Conservation (phyloP, 352 stramenopile species). For the Globisporangium megalacanthum region DNA sequence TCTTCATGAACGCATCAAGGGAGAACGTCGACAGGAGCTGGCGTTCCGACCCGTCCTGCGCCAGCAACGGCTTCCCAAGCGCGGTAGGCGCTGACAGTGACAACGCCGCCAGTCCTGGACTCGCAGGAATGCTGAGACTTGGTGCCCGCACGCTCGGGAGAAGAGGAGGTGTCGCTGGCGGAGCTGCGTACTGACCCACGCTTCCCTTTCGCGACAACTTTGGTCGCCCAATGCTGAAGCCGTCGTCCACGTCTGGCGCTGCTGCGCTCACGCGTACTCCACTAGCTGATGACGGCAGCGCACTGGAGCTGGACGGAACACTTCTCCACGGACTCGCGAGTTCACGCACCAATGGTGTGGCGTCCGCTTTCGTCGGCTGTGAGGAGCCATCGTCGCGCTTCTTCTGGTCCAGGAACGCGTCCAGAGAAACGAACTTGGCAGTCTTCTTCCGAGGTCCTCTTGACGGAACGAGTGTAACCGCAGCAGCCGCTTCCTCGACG, state of each 20-base stretch:
- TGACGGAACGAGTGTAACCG: neutral
- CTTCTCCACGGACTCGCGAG: conserved; percentile 18
- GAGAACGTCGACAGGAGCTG: conserved; percentile 49
- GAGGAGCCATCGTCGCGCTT: conserved; percentile 4
- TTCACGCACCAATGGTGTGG: neutral
- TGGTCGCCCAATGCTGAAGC: conserved; percentile 20
- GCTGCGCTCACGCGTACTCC: neutral
- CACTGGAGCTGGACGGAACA: neutral
- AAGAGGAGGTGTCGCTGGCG: neutral
- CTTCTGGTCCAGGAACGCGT: conserved; percentile 31
- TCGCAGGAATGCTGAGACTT: conserved; percentile 22
- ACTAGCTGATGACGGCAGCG: neutral
- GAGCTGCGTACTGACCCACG: conserved; percentile 11
- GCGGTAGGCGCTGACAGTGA: conserved; percentile 12
- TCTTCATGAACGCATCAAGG: conserved; percentile 61
- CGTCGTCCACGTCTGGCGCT: conserved; percentile 4
- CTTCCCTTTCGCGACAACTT: conserved; percentile 26
- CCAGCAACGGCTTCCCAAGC: conserved; percentile 24
- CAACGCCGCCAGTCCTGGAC: conserved; percentile 22
- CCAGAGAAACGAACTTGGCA: conserved; percentile 55
- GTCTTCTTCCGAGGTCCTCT: conserved; percentile 17
- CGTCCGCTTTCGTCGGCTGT: conserved; percentile 15
- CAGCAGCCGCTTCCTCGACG: neutral
- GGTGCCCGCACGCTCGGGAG: conserved; percentile 18
- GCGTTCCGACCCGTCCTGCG: conserved; percentile 41